Evolutionary conservation across 768 basidiomycete species (phyloP).

Genomic region (Auricularia auricula-judae): DNA sequence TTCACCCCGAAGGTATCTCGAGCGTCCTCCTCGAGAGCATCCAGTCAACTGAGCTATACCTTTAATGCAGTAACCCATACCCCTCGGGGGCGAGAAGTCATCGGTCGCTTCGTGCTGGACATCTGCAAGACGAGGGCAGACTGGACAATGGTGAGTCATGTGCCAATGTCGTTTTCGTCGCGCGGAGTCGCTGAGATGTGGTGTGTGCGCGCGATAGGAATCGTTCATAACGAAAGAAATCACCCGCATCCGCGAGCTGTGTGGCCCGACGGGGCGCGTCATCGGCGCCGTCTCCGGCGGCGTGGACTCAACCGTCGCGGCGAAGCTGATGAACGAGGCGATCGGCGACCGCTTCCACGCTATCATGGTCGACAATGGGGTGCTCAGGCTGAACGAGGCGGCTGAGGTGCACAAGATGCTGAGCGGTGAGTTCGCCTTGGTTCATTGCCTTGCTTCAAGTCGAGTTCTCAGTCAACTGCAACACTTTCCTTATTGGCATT

Average conservation of each 20-base stretch:
- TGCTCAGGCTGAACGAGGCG: conserved; percentile 85
- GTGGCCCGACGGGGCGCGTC: conserved; percentile 87
- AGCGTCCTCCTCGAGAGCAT: neutral
- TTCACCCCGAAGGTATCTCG: conserved; percentile 66
- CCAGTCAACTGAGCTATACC: neutral
- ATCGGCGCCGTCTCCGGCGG: conserved; percentile 97
- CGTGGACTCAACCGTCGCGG: conserved; percentile 96
- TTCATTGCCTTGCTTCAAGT: neutral
- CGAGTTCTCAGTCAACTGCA: too few species aligned
- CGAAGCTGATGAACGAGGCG: conserved; percentile 98
- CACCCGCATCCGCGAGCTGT: conserved; percentile 83
- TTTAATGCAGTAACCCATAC: conserved; percentile 67
- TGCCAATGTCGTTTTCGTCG: conserved; percentile 5
- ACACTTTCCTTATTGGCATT: neutral
- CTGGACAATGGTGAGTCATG: conserved; percentile 81
- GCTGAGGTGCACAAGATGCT: conserved; percentile 89
- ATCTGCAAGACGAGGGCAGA: conserved; percentile 72
- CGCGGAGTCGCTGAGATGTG: neutral
- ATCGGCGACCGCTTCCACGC: conserved; percentile 98
- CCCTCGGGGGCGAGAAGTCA: conserved; percentile 78
- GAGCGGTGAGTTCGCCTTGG: neutral
- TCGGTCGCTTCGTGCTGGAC: conserved; percentile 70
- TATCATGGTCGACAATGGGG: conserved; percentile 99
- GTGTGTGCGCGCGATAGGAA: conserved; percentile 39
- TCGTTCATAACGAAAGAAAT: conserved; percentile 98